Conservation (phyloP, 768 basidiomycete species). For the Amyloporia xantha region DNA sequence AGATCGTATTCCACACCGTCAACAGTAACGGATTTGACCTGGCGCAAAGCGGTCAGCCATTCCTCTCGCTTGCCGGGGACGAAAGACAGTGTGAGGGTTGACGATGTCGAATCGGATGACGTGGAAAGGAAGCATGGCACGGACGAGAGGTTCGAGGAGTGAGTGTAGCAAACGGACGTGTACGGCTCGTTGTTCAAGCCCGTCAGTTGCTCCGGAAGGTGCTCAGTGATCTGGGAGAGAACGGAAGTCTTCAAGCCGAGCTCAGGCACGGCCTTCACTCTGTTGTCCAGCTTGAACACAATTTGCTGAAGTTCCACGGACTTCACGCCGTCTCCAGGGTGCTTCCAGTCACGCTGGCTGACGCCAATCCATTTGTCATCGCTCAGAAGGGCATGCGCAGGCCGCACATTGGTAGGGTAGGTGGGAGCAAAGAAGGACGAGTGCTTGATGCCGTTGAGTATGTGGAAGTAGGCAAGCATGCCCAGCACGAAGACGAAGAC, state of each 20-base stretch:
- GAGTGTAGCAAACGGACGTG: conserved; percentile 44
- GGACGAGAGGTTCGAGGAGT: conserved; percentile 17
- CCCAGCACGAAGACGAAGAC: conserved; percentile 84
- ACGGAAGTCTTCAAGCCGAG: conserved; percentile 36
- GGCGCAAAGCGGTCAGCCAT: conserved; percentile 37
- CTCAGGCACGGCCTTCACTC: conserved; percentile 23
- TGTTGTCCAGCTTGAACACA: conserved; percentile 47
- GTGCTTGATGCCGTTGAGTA: conserved; percentile 85
- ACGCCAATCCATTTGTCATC: conserved; percentile 60
- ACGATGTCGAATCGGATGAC: conserved; percentile 28
- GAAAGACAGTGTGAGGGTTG: conserved; percentile 48
- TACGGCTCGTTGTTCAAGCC: conserved; percentile 41
- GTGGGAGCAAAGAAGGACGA: conserved; percentile 69
- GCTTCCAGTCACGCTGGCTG: conserved; percentile 45
- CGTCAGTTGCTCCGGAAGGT: conserved; percentile 36
- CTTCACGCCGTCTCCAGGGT: conserved; percentile 23
- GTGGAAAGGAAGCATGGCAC: conserved; percentile 36
- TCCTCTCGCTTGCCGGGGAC: conserved; percentile 41
- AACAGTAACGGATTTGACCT: conserved; percentile 22
- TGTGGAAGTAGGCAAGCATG: conserved; percentile 92
- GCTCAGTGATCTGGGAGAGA: conserved; percentile 44
- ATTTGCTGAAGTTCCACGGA: conserved; percentile 72
- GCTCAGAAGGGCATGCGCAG: conserved; percentile 49
- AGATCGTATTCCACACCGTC: conserved; percentile 43
- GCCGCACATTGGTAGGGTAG: conserved; percentile 39